Evolutionary conservation across 805 yeast genomes (phyloP).

Genomic region (Soucietia sequanensis): DNA sequence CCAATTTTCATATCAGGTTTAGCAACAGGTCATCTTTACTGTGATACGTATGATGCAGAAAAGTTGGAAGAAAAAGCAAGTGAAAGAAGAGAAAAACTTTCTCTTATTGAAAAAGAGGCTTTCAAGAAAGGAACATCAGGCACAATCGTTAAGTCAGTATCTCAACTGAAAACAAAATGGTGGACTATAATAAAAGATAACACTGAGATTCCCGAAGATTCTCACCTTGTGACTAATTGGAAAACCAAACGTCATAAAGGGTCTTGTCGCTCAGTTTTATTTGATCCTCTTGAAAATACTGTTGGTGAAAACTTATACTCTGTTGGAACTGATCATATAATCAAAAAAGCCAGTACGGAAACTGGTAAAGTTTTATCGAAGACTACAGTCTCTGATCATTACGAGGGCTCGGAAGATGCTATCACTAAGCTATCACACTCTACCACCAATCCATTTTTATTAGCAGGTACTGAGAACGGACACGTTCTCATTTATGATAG

Average conservation of each 20-base stretch:
- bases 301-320: slow-evolving; percentile 58
- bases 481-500: slow-evolving; percentile 63
- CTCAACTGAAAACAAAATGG: slow-evolving; percentile 40
- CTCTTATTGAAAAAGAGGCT: slow-evolving; percentile 21
- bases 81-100: slow-evolving; percentile 18
- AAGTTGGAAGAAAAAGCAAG: slow-evolving; percentile 35
- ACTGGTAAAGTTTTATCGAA: slow-evolving; percentile 78
- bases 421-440: slow-evolving; percentile 46
- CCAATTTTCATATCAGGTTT: slow-evolving; percentile 68
- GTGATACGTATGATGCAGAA: slow-evolving; percentile 57
- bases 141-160: slow-evolving; percentile 23
- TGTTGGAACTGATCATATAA: slow-evolving; percentile 74
- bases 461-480: slow-evolving; percentile 72
- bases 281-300: slow-evolving; percentile 49
- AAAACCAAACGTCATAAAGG: slow-evolving; percentile 88
- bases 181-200: slow-evolving; percentile 43
- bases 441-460: slow-evolving; percentile 46
- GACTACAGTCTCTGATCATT: slow-evolving; percentile 22
- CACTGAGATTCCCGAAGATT: slow-evolving; percentile 20
- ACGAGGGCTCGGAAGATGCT: slow-evolving; percentile 23
- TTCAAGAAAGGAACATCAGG: slow-evolving; percentile 21
- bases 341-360: slow-evolving; percentile 68
- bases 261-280: slow-evolving; percentile 71
- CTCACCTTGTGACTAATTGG: slow-evolving; percentile 54
- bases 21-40: slow-evolving; percentile 76